Evolutionary conservation across 192 early-diverging fungal species (phyloP).

Genomic region (Coemansia sp.): DNA sequence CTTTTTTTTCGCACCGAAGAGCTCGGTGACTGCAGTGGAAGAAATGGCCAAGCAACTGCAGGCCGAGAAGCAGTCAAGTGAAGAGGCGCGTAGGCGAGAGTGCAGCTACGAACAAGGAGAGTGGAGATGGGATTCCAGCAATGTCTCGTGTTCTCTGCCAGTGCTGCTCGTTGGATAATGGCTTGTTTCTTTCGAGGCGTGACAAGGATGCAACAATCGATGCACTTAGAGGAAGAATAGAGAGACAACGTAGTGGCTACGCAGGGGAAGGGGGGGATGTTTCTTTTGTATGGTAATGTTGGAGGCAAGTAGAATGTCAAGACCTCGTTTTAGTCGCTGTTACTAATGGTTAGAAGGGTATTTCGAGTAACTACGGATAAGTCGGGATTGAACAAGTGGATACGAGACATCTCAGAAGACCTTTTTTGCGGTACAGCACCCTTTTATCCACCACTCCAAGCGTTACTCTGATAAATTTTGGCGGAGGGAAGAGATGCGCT

Average conservation of each 20-base stretch:
- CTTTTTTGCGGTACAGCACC: background rate
- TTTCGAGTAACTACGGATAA: background rate
- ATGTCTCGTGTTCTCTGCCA: background rate
- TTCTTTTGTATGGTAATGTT: background rate
- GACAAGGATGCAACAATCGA: background rate
- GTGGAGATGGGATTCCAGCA: background rate
- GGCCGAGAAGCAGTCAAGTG: conserved; percentile 3
- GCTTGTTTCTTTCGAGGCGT: background rate
- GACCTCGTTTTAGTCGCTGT: too few species aligned
- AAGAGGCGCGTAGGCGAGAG: conserved; percentile 1
- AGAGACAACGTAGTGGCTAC: background rate
- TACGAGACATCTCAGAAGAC: background rate
- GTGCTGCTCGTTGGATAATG: background rate
- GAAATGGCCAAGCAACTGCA: background rate
- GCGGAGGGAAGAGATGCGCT: background rate
- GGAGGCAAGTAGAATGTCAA: too few species aligned
- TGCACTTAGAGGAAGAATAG: background rate
- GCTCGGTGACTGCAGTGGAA: background rate
- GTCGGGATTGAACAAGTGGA: background rate
- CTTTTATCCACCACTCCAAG: background rate
- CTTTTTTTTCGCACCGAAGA: background rate
- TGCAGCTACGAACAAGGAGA: background rate
- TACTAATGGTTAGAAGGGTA: background rate
- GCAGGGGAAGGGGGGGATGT: background rate
- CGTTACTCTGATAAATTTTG: background rate